Evolutionary conservation across 805 yeast species (phyloP).

Genomic region (Teunomyces pallodes): DNA sequence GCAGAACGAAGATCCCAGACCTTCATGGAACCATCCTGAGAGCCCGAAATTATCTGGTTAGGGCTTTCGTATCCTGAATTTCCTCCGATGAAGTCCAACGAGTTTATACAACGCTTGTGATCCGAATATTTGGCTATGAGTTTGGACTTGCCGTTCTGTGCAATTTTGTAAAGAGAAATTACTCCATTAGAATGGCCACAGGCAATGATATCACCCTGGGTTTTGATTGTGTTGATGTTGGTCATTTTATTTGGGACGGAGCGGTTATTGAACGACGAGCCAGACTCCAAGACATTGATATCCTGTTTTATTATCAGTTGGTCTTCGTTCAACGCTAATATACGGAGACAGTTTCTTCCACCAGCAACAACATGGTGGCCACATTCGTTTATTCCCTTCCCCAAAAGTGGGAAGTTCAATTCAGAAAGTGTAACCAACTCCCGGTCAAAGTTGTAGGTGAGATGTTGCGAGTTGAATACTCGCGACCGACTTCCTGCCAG

Average conservation of each 20-base stretch:
- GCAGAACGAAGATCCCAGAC: constrained; percentile 67
- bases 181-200: constrained; percentile 40
- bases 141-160: constrained; percentile 31
- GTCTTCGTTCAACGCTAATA: constrained; percentile 30
- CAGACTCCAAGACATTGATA: constrained; percentile 28
- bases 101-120: constrained; percentile 42
- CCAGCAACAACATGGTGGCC: constrained; percentile 39
- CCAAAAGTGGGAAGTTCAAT: constrained; percentile 19
- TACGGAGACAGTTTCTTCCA: constrained; percentile 39
- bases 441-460: constrained; percentile 20
- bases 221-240: constrained; percentile 40
- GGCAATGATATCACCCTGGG: constrained; percentile 32
- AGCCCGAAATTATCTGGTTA: constrained; percentile 48
- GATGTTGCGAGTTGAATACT: constrained; percentile 9
- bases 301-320: constrained; percentile 34
- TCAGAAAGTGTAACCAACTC: constrained; percentile 23
- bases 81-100: constrained; percentile 34
- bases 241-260: constrained; percentile 19
- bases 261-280: constrained; percentile 6
- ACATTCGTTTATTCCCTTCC: constrained; percentile 4
- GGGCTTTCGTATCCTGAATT: constrained; percentile 12
- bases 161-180: constrained; percentile 30
- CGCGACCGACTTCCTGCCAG: constrained; percentile 14
- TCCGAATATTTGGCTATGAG: constrained; percentile 30
- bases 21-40: constrained; percentile 77